Conservation (phyloP, 2,329 filamentous ascomycete species). For the Leptoxyphium fumago region DNA sequence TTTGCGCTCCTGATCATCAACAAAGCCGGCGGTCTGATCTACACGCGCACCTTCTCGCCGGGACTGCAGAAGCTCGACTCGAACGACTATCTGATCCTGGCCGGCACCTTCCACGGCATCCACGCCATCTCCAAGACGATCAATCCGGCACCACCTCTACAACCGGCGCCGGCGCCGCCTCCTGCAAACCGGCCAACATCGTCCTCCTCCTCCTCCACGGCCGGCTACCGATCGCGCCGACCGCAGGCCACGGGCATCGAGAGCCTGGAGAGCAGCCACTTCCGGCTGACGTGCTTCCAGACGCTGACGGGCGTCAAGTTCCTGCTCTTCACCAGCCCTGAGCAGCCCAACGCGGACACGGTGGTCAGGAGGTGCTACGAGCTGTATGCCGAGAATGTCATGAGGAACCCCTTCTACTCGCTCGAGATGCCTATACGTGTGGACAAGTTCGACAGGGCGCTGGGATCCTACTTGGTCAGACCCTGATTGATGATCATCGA, state of each 20-base stretch:
- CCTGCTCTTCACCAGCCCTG: constrained; percentile 79
- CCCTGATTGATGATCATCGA: constrained; percentile 9
- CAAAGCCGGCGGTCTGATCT: constrained; percentile 88
- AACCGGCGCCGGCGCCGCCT: constrained; percentile 20
- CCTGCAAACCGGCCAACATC: constrained; percentile 3
- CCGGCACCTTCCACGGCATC: constrained; percentile 85
- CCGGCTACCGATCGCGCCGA: constrained; percentile 32
- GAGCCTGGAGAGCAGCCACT: constrained; percentile 84
- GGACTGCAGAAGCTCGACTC: constrained; percentile 76
- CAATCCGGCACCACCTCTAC: constrained; percentile 22
- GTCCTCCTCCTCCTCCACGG: constrained; percentile 16
- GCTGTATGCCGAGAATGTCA: constrained; percentile 90
- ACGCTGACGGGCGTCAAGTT: constrained; percentile 94
- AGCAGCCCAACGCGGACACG: constrained; percentile 73
- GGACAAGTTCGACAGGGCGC: constrained; percentile 76
- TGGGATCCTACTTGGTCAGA: constrained; percentile 20
- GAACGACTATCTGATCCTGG: constrained; percentile 93
- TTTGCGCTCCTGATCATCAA: constrained; percentile 96
- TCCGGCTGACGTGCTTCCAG: constrained; percentile 90
- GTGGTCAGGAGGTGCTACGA: constrained; percentile 82
- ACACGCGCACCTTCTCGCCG: constrained; percentile 85
- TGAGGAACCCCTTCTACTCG: constrained; percentile 99
- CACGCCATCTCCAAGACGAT: constrained; percentile 49
- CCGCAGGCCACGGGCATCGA: constrained; percentile 59
- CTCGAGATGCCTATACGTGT: constrained; percentile 94